phyloP scores from a whole-genome alignment of 148 eudicot species.

The Nyssa sinensis region DNA sequence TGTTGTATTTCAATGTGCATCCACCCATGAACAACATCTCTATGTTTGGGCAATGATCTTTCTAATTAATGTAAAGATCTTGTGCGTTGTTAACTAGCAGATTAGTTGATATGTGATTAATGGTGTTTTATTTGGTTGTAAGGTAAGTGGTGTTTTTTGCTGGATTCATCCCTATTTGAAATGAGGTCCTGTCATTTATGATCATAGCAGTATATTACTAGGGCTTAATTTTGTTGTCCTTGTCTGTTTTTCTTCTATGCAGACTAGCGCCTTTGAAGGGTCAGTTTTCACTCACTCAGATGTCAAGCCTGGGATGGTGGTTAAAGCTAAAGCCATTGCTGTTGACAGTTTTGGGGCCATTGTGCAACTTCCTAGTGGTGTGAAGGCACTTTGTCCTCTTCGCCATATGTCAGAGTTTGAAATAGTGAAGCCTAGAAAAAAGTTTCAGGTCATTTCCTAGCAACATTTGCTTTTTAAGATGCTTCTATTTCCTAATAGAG shows the following conservation, averaged over 20 bases:
- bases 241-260: slow-evolving; percentile 19
- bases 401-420: slow-evolving; percentile 96
- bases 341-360: slow-evolving; percentile 66
- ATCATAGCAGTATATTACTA: neutral
- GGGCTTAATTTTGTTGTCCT: neutral
- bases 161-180: neutral
- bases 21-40: neutral
- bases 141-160: neutral
- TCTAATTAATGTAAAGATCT: no score
- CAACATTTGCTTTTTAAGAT: slow-evolving; percentile 1
- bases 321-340: slow-evolving; percentile 75
- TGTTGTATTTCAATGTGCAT: neutral
- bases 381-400: slow-evolving; percentile 97
- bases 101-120: neutral
- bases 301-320: slow-evolving; percentile 96
- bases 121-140: neutral
- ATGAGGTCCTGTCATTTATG: neutral
- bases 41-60: neutral
- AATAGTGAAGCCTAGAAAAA: slow-evolving; percentile 79
- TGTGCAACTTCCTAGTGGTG: slow-evolving; percentile 86
- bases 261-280: slow-evolving; percentile 95
- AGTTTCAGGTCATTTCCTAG: slow-evolving; percentile 61
- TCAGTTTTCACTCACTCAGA: slow-evolving; percentile 96
- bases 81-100: neutral
- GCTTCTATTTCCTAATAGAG: slow-evolving; percentile 6